A percentile compares a stretch with the other conserved stretches of the same genome.
These are phyloP conservation scores for Tuber indicum DNA, from an alignment of 495 filamentous ascomycete species.

Conservation along the genomic window DNA sequence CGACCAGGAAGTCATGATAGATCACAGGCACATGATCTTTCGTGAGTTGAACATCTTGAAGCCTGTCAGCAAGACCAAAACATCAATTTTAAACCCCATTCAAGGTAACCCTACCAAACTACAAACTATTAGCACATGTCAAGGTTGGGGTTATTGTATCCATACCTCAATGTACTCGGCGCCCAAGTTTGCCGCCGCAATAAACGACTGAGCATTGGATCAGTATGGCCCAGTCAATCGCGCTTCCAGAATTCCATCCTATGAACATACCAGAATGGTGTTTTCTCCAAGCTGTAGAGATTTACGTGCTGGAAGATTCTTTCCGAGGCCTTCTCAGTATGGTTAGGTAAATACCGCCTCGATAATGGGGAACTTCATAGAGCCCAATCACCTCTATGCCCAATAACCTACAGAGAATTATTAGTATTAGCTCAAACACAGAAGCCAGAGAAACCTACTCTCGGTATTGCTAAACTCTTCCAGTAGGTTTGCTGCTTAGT, in stretches of 20 bases:
- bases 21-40: constrained; percentile 99
- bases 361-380: constrained; percentile 8
- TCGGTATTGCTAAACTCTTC: constrained; percentile 73
- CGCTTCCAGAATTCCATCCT: not conserved
- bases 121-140: constrained; percentile 15
- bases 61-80: constrained; percentile 34
- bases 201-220: constrained; percentile 61
- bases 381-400: constrained; percentile 60
- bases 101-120: constrained; percentile 41
- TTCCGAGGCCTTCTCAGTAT: constrained; percentile 59
- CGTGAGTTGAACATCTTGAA: constrained; percentile 80
- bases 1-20: constrained; percentile 98
- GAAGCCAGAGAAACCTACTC: constrained; percentile 45
- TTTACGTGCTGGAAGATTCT: constrained; percentile 73
- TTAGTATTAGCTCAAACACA: not conserved
- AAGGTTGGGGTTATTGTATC: not conserved
- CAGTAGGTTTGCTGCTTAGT: constrained; percentile 89
- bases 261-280: constrained; percentile 56
- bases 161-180: constrained; percentile 40
- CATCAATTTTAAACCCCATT: not conserved
- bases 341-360: constrained; percentile 15
- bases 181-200: constrained; percentile 89
- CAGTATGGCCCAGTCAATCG: not conserved
- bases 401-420: constrained; percentile 54
- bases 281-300: constrained; percentile 95